Evolutionary conservation across 2,329 filamentous ascomycete species (phyloP), one percentile per base, ranked within the genome.

Genomic region (Teratosphaeriaceae sp.): DNA sequence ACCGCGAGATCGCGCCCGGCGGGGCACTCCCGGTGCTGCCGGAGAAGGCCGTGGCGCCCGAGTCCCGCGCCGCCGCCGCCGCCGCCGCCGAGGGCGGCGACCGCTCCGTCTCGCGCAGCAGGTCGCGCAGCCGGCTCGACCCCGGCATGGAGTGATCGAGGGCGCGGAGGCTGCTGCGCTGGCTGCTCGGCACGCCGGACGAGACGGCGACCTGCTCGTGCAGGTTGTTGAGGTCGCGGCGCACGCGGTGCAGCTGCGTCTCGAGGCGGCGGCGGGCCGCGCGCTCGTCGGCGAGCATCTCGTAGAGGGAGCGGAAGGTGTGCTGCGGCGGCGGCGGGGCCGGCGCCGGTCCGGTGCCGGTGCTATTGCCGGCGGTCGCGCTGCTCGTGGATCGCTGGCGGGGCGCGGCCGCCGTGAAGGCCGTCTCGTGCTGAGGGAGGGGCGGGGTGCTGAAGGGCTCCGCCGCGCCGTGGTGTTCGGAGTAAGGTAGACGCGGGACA

Each of bases 201-300:
- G 16, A 26, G n/a, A 27, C 23, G 7, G 54, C 52, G 41, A 64
- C 54, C 33, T 61, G 59, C 19, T 53, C 52, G 22, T 62, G 59
- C n/a, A 63, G 43, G 22, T 57, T 53, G 3, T 47, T 39, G 34
- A 63, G 56, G 24, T 62, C 58, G 16, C 46, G 47, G 15, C 53
- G 54, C 24, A 64, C 48, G 23, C 40, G 42, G 13, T 51, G 46
- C 30, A 65, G 50, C 38, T 41, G 38, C 12, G 18, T 12, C 18
- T 65, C 61, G 16, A 65, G 52, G 15, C 52, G 55, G n/a, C 59
- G 54, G 7, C 62, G 57, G 2, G 61, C 61, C 6, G 54, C 54
- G n/a, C 62, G 57, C 44, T 65, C 62, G 46, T 62, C 58, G 26
- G 59, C 49, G n/a, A 65, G 56, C 57, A 63, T 62, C 36, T 62